A percentile compares a stretch with the other conserved stretches of the same genome.
phyloP scores from a whole-genome alignment of 768 basidiomycete genomes.

The Trametes punicea region DNA sequence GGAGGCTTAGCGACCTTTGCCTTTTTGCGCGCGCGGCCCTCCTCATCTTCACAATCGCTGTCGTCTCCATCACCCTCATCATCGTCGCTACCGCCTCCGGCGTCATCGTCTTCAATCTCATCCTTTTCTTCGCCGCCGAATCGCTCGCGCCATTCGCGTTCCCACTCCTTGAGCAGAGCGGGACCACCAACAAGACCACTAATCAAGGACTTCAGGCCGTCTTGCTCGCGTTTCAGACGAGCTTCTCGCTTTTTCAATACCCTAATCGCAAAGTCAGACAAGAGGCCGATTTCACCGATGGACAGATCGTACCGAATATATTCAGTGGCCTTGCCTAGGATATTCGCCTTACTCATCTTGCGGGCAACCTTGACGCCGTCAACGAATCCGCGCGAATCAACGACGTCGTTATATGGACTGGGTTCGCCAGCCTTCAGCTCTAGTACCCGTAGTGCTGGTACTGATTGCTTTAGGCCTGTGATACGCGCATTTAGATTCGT shows the following conservation, averaged over 20 bases:
- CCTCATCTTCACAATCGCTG: slow-evolving; percentile 36
- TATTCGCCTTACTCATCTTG: slow-evolving; percentile 89
- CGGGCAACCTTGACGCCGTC: slow-evolving; percentile 92
- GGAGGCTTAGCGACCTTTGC: slow-evolving; percentile 43
- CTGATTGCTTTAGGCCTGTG: slow-evolving; percentile 72
- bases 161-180: slow-evolving; percentile 70
- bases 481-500: slow-evolving; percentile 88
- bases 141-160: slow-evolving; percentile 64
- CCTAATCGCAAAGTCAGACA: slow-evolving; percentile 32
- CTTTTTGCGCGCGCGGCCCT: slow-evolving; percentile 62
- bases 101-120: slow-evolving; percentile 44
- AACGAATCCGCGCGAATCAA: slow-evolving; percentile 83
- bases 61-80: slow-evolving; percentile 53
- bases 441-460: slow-evolving; percentile 78
- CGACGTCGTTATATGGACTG: slow-evolving; percentile 41
- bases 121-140: slow-evolving; percentile 79
- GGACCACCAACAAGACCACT: slow-evolving; percentile 72
- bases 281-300: not conserved
- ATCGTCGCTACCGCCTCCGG: slow-evolving; percentile 42
- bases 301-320: slow-evolving; percentile 57
- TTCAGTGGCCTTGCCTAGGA: slow-evolving; percentile 86
- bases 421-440: slow-evolving; percentile 46
- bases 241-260: slow-evolving; percentile 78
- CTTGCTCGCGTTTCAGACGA: slow-evolving; percentile 70
- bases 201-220: slow-evolving; percentile 67